Evolutionary conservation across 768 basidiomycete genomes (phyloP).

Genomic region (Lanmaoa pseudosensibilis): DNA sequence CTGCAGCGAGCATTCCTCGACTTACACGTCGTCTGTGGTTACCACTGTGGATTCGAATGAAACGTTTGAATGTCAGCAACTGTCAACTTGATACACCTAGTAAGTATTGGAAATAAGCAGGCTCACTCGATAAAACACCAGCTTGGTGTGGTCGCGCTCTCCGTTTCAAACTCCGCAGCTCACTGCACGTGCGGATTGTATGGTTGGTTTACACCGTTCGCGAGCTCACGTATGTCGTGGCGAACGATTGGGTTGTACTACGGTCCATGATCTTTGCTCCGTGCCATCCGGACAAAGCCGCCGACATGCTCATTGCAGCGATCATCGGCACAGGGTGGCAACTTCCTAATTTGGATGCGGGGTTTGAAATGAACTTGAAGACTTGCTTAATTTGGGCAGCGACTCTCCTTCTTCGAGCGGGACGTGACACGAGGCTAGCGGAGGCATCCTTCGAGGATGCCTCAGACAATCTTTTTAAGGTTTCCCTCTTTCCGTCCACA

Average conservation of each 20-base stretch:
- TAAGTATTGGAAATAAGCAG: too few species aligned
- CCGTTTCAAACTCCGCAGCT: not conserved
- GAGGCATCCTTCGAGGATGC: slow-evolving; percentile 26
- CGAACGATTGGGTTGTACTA: too few species aligned
- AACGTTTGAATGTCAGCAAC: too few species aligned
- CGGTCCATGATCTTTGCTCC: not conserved
- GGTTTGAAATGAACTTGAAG: slow-evolving; percentile 27
- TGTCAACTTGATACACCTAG: too few species aligned
- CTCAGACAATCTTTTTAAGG: slow-evolving; percentile 20
- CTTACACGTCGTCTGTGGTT: too few species aligned
- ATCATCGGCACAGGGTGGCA: slow-evolving; percentile 19
- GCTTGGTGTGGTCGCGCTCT: too few species aligned
- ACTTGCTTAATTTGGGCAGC: slow-evolving; percentile 27
- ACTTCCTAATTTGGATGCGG: slow-evolving; percentile 18
- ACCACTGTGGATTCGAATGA: too few species aligned
- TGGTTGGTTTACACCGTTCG: too few species aligned
- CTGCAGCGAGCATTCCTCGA: not conserved
- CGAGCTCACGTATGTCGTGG: too few species aligned
- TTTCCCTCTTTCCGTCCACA: slow-evolving; percentile 17
- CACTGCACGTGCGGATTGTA: too few species aligned
- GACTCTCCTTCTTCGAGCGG: slow-evolving; percentile 4
- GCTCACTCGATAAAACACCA: too few species aligned
- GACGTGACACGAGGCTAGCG: slow-evolving; percentile 19
- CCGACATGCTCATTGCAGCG: too few species aligned
- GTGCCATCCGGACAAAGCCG: not conserved